A percentile compares a stretch with the other conserved stretches of the same genome.
Conservation (phyloP, 225 moss, liverwort and hornwort genomes). For the Polytrichum commune region DNA sequence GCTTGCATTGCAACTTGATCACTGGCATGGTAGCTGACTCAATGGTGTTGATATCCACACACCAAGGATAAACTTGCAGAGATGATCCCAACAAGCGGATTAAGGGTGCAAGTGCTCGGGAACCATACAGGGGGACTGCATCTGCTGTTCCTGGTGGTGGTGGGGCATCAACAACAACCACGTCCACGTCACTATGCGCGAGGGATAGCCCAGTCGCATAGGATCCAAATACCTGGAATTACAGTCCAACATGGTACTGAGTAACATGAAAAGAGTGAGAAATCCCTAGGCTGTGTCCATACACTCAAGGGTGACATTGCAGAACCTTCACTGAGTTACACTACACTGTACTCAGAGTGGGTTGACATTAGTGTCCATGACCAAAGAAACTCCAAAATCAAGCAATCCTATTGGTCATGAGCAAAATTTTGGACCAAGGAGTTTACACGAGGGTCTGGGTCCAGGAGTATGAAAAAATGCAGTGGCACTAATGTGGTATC, state of each 20-base stretch:
- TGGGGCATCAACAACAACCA: constrained; percentile 89
- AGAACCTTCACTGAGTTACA: too few species aligned
- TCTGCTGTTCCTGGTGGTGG: constrained; percentile 65
- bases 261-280: not conserved
- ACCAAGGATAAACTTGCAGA: constrained; percentile 71
- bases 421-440: too few species aligned
- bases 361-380: too few species aligned
- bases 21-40: constrained; percentile 94
- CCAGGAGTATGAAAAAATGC: too few species aligned
- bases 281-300: too few species aligned
- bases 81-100: constrained; percentile 69
- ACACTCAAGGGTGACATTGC: too few species aligned
- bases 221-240: constrained; percentile 84
- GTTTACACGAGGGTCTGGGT: too few species aligned
- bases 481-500: too few species aligned
- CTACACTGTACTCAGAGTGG: too few species aligned
- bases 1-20: constrained; percentile 90
- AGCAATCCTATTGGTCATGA: too few species aligned
- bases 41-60: constrained; percentile 74
- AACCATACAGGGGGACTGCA: constrained; percentile 47
- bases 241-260: not conserved
- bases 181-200: constrained; percentile 95
- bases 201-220: constrained; percentile 94
- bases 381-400: too few species aligned
- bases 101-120: constrained; percentile 65